Percentiles rank a stretch among this genome's conserved stretches.
Evolutionary conservation across 345 rosid genomes (phyloP).

Genomic region (Draba incana): DNA sequence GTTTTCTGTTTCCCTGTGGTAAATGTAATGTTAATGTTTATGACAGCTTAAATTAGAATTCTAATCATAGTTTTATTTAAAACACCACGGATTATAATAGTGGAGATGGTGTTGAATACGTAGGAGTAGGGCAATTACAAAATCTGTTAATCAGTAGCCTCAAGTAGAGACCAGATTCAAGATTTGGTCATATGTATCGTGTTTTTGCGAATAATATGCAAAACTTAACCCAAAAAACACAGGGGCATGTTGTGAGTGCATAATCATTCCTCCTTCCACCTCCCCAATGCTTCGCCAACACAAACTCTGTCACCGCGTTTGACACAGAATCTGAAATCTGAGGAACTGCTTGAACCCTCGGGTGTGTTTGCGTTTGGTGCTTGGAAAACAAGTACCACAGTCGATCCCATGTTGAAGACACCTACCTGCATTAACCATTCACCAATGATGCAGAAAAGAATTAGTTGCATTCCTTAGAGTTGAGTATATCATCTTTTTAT

Average conservation of each 20-base stretch:
- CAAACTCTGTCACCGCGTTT: slow-evolving; percentile 68
- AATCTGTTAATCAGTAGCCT: slow-evolving; percentile 15
- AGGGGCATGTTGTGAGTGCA: slow-evolving; percentile 14
- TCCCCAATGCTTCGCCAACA: slow-evolving; percentile 80
- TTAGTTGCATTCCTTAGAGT: background rate
- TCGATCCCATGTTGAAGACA: slow-evolving; percentile 92
- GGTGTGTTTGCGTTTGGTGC: slow-evolving; percentile 61
- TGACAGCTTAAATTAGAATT: background rate
- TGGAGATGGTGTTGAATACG: background rate
- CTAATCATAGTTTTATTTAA: slow-evolving; percentile 3
- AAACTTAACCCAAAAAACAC: background rate
- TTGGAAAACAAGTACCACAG: slow-evolving; percentile 89
- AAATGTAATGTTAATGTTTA: background rate
- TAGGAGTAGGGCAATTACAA: slow-evolving; percentile 11
- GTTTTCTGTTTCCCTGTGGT: background rate
- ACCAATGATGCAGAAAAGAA: background rate
- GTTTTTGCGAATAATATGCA: slow-evolving; percentile 15
- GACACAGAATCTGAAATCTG: slow-evolving; percentile 65
- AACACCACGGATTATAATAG: background rate
- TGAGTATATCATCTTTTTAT: background rate
- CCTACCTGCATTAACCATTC: slow-evolving; percentile 56
- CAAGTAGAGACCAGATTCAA: slow-evolving; percentile 1
- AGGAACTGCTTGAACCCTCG: slow-evolving; percentile 42
- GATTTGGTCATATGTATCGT: slow-evolving; percentile 11
- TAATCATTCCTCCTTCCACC: slow-evolving; percentile 54